These are phyloP conservation scores for Millerozyma miso DNA, from an alignment of 805 yeast genomes.

Conservation along the genomic window DNA sequence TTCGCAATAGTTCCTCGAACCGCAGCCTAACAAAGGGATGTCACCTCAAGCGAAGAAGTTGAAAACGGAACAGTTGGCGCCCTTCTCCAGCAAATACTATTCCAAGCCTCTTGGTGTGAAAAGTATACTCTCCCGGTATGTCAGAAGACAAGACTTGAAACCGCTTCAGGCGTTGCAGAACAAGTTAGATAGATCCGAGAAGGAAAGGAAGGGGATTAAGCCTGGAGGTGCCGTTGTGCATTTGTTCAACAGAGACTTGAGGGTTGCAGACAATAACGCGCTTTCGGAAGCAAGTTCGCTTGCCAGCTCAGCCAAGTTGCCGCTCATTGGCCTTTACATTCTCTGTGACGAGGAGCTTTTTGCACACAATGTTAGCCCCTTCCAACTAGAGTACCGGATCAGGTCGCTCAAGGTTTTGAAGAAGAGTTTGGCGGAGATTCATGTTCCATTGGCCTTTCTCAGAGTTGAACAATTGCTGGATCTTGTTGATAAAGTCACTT, in stretches of 20 bases:
- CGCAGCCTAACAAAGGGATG: no score
- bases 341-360: conserved; percentile 37
- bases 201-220: conserved; percentile 5
- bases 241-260: conserved; percentile 46
- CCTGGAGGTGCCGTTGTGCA: conserved; percentile 27
- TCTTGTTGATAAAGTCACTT: conserved; percentile 15
- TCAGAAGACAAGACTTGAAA: conserved; percentile 24
- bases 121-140: conserved; percentile 15
- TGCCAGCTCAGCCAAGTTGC: conserved; percentile 23
- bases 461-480: conserved; percentile 31
- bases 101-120: conserved; percentile 7
- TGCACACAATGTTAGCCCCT: conserved; percentile 41
- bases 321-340: conserved; percentile 39
- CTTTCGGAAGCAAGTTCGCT: conserved; percentile 31
- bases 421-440: conserved; percentile 22
- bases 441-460: conserved; percentile 39
- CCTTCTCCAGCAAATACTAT: conserved; percentile 10
- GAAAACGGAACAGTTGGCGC: conserved; percentile 3
- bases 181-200: conserved; percentile 8
- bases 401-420: conserved; percentile 29
- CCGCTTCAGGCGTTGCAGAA: conserved; percentile 20
- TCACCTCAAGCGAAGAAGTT: conserved; percentile 2
- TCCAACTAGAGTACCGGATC: conserved; percentile 37
- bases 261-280: conserved; percentile 42
- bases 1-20: no score